These are phyloP conservation scores for Hydrangea macrophylla DNA, from an alignment of 148 eudicot species.

Conservation along the genomic window DNA sequence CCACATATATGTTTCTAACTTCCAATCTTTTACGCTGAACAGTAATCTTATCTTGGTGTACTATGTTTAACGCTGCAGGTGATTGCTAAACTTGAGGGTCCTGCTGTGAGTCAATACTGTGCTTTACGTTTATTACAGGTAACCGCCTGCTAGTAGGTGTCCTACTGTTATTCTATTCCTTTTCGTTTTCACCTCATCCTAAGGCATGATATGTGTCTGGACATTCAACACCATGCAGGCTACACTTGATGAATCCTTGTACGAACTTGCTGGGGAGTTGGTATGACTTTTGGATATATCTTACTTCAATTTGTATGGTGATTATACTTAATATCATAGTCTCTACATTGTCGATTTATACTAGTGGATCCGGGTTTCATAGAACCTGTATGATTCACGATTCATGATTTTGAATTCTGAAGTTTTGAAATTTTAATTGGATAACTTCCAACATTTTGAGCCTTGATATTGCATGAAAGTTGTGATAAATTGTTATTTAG, in stretches of 20 bases:
- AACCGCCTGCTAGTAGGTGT: slow-evolving; percentile 11
- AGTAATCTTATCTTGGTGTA: neutral
- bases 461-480: no score
- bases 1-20: neutral
- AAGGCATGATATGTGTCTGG: slow-evolving; percentile 13
- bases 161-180: slow-evolving; percentile 2
- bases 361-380: no score
- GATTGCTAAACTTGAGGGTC: slow-evolving; percentile 94
- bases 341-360: no score
- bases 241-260: slow-evolving; percentile 89
- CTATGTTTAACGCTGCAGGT: slow-evolving; percentile 43
- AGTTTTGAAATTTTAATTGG: no score
- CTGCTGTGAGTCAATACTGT: slow-evolving; percentile 94
- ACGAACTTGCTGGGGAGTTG: slow-evolving; percentile 99
- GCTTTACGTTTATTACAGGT: slow-evolving; percentile 97
- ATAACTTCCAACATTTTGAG: no score
- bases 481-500: no score
- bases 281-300: slow-evolving; percentile 31
- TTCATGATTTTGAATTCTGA: no score
- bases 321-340: neutral
- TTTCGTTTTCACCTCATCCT: neutral
- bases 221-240: slow-evolving; percentile 47
- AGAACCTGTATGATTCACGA: no score
- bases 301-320: neutral
- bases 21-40: neutral